Conservation (phyloP, 139 green algal genomes). For the Micractinium sp. region DNA sequence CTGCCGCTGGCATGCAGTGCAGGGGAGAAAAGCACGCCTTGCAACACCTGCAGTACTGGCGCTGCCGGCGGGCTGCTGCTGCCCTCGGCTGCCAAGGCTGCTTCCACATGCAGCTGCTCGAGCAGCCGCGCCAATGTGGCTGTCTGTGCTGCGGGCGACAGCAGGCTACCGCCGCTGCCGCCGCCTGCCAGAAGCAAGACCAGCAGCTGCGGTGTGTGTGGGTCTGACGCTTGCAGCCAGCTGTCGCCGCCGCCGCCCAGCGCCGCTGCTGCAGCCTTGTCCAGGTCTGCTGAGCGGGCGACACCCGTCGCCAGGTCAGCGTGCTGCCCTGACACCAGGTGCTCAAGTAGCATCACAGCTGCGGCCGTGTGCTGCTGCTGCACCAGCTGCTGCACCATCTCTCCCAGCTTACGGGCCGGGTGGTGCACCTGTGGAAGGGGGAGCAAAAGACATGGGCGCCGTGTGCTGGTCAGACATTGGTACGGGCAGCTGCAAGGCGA, state of each 20-base stretch:
- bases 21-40: neutral
- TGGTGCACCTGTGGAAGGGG: constrained; percentile 24
- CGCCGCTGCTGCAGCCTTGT: neutral
- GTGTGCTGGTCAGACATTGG: neutral
- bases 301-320: neutral
- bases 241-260: neutral
- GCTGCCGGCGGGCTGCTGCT: neutral
- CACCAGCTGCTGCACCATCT: constrained; percentile 23
- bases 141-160: neutral
- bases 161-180: neutral
- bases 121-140: constrained; percentile 2
- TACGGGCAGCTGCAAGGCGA: too few species aligned
- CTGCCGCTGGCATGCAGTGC: neutral
- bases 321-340: constrained; percentile 1
- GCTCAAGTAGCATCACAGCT: constrained; percentile 1
- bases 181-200: constrained; percentile 13
- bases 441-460: too few species aligned
- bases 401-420: constrained; percentile 26
- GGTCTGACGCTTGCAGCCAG: neutral
- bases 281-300: neutral
- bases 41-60: constrained; percentile 9
- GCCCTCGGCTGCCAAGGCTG: neutral
- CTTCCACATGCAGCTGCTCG: neutral
- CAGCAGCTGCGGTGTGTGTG: neutral
- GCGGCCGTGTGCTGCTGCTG: neutral